Percentiles rank a stretch among this genome's conserved stretches.
Evolutionary conservation across 2,329 filamentous ascomycete species (phyloP).

Genomic region (Chaetomium globosum): DNA sequence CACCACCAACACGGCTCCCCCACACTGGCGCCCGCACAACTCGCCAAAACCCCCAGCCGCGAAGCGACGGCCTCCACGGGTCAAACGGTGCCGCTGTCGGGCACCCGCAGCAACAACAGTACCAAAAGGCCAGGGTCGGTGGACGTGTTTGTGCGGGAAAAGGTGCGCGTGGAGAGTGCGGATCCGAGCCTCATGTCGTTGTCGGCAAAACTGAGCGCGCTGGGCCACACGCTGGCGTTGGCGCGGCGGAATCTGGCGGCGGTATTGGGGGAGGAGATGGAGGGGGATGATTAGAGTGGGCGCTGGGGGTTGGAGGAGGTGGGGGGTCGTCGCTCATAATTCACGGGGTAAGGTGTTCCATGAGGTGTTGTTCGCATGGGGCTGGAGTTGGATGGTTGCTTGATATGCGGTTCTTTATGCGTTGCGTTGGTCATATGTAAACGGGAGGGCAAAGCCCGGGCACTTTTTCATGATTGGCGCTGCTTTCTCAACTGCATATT

Average conservation of each 20-base stretch:
- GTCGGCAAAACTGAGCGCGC: slow-evolving; percentile 77
- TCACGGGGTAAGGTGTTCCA: background rate
- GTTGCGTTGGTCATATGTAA: slow-evolving; percentile 29
- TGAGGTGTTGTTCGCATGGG: slow-evolving; percentile 33
- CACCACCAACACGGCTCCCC: background rate
- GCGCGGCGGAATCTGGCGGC: slow-evolving; percentile 72
- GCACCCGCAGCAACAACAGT: slow-evolving; percentile 32
- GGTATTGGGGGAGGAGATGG: slow-evolving; percentile 65
- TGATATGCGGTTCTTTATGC: slow-evolving; percentile 31
- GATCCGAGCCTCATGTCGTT: slow-evolving; percentile 84
- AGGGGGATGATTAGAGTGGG: slow-evolving; percentile 40
- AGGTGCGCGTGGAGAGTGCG: slow-evolving; percentile 83
- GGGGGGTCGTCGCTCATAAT: slow-evolving; percentile 8
- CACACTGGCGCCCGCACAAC: background rate
- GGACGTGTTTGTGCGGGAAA: slow-evolving; percentile 85
- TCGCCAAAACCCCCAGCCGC: background rate
- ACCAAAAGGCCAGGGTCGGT: slow-evolving; percentile 47
- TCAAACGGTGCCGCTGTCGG: slow-evolving; percentile 15
- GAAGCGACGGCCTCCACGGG: background rate
- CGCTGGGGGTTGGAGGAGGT: slow-evolving; percentile 10
- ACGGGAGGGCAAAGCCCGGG: background rate
- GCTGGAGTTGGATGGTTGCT: slow-evolving; percentile 32
- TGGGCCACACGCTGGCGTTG: slow-evolving; percentile 72
- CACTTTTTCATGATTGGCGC: no score
- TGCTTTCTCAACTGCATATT: slow-evolving; percentile 4